A percentile compares a stretch with the other conserved stretches of the same genome.
Evolutionary conservation across 1,284 basidiomycete genomes (phyloP).

Genomic region (Boletus sp.): DNA sequence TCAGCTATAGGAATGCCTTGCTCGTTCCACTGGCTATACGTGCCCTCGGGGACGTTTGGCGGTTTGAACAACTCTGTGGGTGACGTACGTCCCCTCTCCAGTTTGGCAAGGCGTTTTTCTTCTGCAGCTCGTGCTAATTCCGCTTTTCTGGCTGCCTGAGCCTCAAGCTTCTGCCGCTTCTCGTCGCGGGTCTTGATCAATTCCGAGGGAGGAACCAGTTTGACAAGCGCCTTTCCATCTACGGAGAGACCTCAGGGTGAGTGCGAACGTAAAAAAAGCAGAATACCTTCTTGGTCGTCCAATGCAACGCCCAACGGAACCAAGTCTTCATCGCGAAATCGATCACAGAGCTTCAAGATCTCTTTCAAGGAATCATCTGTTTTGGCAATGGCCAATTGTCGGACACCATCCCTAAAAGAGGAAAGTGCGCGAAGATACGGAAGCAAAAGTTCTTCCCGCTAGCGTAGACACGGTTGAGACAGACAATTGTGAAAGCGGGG

Average conservation of each 20-base stretch:
- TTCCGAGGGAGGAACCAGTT: slow-evolving; percentile 82
- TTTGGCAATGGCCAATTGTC: slow-evolving; percentile 76
- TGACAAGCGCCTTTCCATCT: slow-evolving; percentile 95
- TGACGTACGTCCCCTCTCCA: slow-evolving; percentile 79
- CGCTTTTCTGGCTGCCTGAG: slow-evolving; percentile 81
- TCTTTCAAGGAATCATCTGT: slow-evolving; percentile 66
- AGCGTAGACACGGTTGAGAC: slow-evolving; percentile 6
- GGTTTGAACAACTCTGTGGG: slow-evolving; percentile 84
- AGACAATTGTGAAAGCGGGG: slow-evolving; percentile 2
- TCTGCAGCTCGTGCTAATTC: slow-evolving; percentile 70
- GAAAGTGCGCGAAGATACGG: slow-evolving; percentile 87
- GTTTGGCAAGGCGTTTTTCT: slow-evolving; percentile 73
- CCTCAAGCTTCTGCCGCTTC: slow-evolving; percentile 74
- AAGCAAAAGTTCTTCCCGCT: slow-evolving; percentile 85
- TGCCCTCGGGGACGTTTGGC: slow-evolving; percentile 66
- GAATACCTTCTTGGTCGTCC: slow-evolving; percentile 89
- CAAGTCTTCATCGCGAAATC: slow-evolving; percentile 85
- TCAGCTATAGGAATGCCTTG: slow-evolving; percentile 83
- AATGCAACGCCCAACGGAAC: slow-evolving; percentile 92
- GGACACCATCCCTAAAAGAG: slow-evolving; percentile 87
- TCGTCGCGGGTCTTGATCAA: slow-evolving; percentile 85
- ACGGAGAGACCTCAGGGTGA: background rate
- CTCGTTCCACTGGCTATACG: slow-evolving; percentile 81
- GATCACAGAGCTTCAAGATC: slow-evolving; percentile 83
- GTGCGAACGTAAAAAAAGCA: background rate